Conservation (phyloP, 108 stramenopile species). For the Fistulifera pelliculosa region DNA sequence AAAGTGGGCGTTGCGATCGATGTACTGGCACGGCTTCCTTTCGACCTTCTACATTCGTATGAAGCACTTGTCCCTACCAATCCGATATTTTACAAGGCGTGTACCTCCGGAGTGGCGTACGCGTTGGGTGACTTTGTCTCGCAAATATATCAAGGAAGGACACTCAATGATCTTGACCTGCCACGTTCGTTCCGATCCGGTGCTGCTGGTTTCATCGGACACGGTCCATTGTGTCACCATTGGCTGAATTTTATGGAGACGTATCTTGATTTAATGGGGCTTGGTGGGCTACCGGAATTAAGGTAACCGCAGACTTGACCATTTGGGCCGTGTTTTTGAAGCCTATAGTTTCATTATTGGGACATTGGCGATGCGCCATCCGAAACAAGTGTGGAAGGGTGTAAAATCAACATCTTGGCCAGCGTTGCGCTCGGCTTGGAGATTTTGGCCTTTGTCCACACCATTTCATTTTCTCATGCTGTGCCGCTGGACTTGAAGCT, state of each 20-base stretch:
- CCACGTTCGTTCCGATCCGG: slow-evolving; percentile 38
- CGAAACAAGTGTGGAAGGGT: slow-evolving; percentile 39
- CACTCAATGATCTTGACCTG: slow-evolving; percentile 38
- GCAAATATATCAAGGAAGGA: slow-evolving; percentile 35
- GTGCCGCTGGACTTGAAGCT: slow-evolving; percentile 88
- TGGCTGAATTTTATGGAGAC: slow-evolving; percentile 57
- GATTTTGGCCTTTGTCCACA: slow-evolving; percentile 95
- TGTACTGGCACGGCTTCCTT: slow-evolving; percentile 26
- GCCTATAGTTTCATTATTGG: slow-evolving; percentile 33
- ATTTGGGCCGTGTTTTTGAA: slow-evolving; percentile 17
- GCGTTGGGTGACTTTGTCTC: slow-evolving; percentile 58
- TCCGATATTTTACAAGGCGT: slow-evolving; percentile 38
- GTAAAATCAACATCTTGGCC: slow-evolving; percentile 66
- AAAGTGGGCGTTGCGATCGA: slow-evolving; percentile 16
- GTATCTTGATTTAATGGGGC: slow-evolving; percentile 37
- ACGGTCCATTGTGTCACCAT: slow-evolving; percentile 64
- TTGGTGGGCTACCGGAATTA: slow-evolving; percentile 56
- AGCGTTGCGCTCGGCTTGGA: slow-evolving; percentile 50
- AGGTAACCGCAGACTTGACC: slow-evolving; percentile 33
- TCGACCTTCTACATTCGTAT: slow-evolving; percentile 36
- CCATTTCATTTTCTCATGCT: slow-evolving; percentile 71
- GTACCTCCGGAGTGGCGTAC: slow-evolving; percentile 45
- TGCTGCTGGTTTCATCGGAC: slow-evolving; percentile 57
- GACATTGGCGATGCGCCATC: slow-evolving; percentile 30
- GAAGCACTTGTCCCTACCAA: slow-evolving; percentile 15